Conservation (phyloP, 495 filamentous ascomycete genomes). For the Poronia punctata region DNA sequence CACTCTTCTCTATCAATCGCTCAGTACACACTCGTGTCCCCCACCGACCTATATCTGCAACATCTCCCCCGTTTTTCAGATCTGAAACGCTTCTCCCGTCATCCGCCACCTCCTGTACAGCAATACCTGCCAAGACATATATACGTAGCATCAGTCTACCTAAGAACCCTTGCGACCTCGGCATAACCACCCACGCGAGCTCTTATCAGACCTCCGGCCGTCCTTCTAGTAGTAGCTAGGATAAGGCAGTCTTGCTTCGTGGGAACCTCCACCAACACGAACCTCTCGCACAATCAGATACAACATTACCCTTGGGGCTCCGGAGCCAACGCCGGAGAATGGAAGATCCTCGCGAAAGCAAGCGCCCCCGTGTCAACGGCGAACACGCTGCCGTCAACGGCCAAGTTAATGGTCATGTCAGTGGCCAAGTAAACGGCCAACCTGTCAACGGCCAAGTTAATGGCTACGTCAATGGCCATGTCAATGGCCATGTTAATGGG, state of each 20-base stretch:
- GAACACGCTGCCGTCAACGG: slow-evolving; percentile 4
- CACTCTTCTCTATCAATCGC: slow-evolving; percentile 10
- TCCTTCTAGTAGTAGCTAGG: slow-evolving; percentile 17
- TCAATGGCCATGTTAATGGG: not conserved
- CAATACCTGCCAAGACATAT: slow-evolving; percentile 9
- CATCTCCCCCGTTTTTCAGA: not conserved
- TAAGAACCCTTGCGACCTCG: slow-evolving; percentile 6
- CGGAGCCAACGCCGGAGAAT: slow-evolving; percentile 6
- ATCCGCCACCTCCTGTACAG: slow-evolving; percentile 6
- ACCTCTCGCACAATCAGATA: not conserved
- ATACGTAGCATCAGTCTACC: not conserved
- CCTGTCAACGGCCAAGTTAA: slow-evolving; percentile 2
- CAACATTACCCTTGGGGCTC: not conserved
- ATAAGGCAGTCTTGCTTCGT: slow-evolving; percentile 22
- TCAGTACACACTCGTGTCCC: not conserved
- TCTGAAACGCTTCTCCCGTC: not conserved
- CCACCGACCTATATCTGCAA: not conserved
- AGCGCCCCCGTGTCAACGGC: slow-evolving; percentile 9
- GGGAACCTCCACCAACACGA: not conserved
- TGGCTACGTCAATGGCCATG: not conserved
- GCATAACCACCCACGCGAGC: slow-evolving; percentile 16
- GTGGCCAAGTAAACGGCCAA: slow-evolving; percentile 1
- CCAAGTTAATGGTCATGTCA: slow-evolving; percentile 2
- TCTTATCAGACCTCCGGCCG: slow-evolving; percentile 6
- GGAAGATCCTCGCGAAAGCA: slow-evolving; percentile 14